A percentile compares a stretch with the other conserved stretches of the same genome.
Conservation (phyloP, 345 rosid species). For the Mangifera indica region DNA sequence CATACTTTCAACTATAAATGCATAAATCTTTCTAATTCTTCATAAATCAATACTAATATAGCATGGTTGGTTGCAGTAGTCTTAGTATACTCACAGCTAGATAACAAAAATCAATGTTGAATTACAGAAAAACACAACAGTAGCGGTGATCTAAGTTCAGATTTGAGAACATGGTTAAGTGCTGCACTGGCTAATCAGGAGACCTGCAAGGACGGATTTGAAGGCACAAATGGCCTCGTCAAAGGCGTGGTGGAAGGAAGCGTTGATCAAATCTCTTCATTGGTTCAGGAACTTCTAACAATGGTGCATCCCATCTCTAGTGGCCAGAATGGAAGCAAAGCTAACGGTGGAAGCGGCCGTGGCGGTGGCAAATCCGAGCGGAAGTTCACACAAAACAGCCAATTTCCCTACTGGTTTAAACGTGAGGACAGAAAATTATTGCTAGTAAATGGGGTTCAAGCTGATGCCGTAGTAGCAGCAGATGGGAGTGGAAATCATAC, state of each 20-base stretch:
- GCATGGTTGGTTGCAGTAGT: background rate
- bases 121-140: slow-evolving; percentile 63
- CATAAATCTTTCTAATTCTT: too few species aligned
- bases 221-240: slow-evolving; percentile 53
- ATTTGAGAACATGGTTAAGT: slow-evolving; percentile 71
- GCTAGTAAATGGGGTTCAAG: slow-evolving; percentile 33
- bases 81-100: background rate
- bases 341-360: background rate
- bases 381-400: slow-evolving; percentile 13
- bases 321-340: background rate
- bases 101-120: background rate
- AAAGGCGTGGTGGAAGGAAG: slow-evolving; percentile 49
- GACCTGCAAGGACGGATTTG: slow-evolving; percentile 83
- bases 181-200: slow-evolving; percentile 76
- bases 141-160: slow-evolving; percentile 63
- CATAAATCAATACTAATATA: too few species aligned
- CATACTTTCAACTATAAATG: too few species aligned
- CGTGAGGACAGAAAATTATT: slow-evolving; percentile 52
- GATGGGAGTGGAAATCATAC: slow-evolving; percentile 79
- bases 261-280: slow-evolving; percentile 47
- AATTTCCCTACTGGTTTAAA: slow-evolving; percentile 63
- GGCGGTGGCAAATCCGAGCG: background rate
- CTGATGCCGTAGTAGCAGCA: slow-evolving; percentile 60
- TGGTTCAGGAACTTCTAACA: slow-evolving; percentile 48
- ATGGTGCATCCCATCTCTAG: slow-evolving; percentile 46